phyloP scores from a whole-genome alignment of 2,329 filamentous ascomycete species.

The Penicillium concentricum region DNA sequence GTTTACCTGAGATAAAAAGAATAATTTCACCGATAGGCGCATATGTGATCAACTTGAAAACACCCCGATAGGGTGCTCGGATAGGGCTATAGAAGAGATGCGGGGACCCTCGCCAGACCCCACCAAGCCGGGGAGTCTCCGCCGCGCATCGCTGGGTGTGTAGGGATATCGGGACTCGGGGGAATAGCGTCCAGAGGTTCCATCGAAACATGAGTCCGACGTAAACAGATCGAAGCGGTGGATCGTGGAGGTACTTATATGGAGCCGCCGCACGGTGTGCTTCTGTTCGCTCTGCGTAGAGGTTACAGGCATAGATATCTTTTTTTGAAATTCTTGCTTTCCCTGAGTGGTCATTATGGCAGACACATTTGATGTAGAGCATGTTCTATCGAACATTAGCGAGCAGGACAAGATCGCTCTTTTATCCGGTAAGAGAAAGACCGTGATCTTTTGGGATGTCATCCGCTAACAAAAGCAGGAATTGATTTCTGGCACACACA shows the following conservation, averaged over 20 bases:
- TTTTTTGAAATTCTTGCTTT: neutral
- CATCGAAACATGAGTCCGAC: neutral
- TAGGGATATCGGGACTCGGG: neutral
- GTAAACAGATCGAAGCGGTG: neutral
- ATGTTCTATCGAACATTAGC: constrained; percentile 19
- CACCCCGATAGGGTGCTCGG: neutral
- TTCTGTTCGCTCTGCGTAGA: neutral
- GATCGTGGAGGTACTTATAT: neutral
- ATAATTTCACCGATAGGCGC: neutral
- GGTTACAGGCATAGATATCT: neutral
- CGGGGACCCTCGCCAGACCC: constrained; percentile 1
- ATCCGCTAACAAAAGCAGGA: constrained; percentile 39
- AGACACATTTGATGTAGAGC: constrained; percentile 18
- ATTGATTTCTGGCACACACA: constrained; percentile 71
- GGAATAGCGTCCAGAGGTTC: neutral
- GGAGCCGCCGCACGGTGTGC: neutral
- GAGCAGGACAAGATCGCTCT: constrained; percentile 24
- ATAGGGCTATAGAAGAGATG: neutral
- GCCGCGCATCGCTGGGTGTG: constrained; percentile 2
- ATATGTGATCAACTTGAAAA: neutral
- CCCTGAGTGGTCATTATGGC: constrained; percentile 7
- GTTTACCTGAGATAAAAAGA: neutral
- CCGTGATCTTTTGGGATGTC: neutral
- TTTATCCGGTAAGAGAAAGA: constrained; percentile 16
- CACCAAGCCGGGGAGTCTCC: constrained; percentile 13